A percentile compares a stretch with the other conserved stretches of the same genome.
phyloP scores from a whole-genome alignment of 2,329 filamentous ascomycete genomes.

The Claviceps purpurea region DNA sequence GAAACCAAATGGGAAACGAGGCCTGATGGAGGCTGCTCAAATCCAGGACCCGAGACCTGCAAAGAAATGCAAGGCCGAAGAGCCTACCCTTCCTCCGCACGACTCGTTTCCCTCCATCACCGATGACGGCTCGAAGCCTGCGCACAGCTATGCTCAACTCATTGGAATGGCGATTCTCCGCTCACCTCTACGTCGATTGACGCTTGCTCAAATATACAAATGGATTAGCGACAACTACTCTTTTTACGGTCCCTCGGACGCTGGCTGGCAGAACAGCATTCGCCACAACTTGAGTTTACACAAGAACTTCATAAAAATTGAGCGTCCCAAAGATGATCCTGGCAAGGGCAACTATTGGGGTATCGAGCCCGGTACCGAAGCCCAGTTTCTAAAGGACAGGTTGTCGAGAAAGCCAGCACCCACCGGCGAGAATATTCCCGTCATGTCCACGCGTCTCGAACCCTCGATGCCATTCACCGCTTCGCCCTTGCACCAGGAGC shows the following conservation, averaged over 20 bases:
- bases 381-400: slow-evolving; percentile 82
- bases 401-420: slow-evolving; percentile 44
- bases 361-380: slow-evolving; percentile 80
- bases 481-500: slow-evolving; percentile 25
- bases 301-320: slow-evolving; percentile 92
- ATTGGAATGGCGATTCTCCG: slow-evolving; percentile 96
- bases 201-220: slow-evolving; percentile 92
- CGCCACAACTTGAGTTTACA: slow-evolving; percentile 94
- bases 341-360: slow-evolving; percentile 98
- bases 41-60: slow-evolving; percentile 51
- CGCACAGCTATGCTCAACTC: slow-evolving; percentile 84
- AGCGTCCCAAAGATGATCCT: slow-evolving; percentile 90
- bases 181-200: slow-evolving; percentile 69
- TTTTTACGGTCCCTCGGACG: slow-evolving; percentile 73
- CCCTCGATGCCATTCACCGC: slow-evolving; percentile 29
- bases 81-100: slow-evolving; percentile 47
- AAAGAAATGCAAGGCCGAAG: slow-evolving; percentile 57
- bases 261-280: slow-evolving; percentile 98
- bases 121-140: slow-evolving; percentile 81
- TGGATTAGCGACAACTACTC: slow-evolving; percentile 95
- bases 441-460: slow-evolving; percentile 44
- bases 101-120: slow-evolving; percentile 69
- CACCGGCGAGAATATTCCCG: slow-evolving; percentile 42
- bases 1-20: slow-evolving; percentile 43
- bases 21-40: slow-evolving; percentile 58